phyloP scores from a whole-genome alignment of 2,329 filamentous ascomycete genomes.

The Tolypocladium tundrense region DNA sequence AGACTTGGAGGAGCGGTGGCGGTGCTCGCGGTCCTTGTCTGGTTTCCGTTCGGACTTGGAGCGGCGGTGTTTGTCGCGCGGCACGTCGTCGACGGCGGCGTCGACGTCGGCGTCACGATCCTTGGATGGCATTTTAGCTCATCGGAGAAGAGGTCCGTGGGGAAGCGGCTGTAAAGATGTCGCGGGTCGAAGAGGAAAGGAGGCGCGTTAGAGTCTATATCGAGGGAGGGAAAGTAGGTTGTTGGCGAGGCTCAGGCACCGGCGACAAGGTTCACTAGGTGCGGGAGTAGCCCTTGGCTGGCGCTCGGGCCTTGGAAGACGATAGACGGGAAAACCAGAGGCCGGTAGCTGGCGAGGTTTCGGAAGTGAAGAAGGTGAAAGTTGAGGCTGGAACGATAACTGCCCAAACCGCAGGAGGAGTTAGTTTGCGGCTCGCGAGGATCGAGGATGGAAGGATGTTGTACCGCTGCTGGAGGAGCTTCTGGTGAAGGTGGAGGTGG shows the following conservation, averaged over 20 bases:
- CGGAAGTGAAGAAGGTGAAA: neutral
- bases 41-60: conserved; percentile 28
- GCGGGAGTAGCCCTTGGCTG: neutral
- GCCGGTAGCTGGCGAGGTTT: neutral
- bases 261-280: neutral
- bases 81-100: conserved; percentile 21
- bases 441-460: neutral
- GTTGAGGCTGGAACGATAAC: conserved; percentile 1
- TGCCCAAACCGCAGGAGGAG: neutral
- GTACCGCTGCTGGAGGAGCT: neutral
- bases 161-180: neutral
- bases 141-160: conserved; percentile 11
- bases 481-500: neutral
- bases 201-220: neutral
- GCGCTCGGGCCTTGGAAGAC: neutral
- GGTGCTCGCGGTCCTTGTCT: conserved; percentile 20
- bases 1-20: conserved; percentile 30
- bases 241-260: neutral
- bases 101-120: conserved; percentile 29
- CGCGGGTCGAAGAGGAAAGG: neutral
- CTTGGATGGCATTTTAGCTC: conserved; percentile 28
- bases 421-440: neutral
- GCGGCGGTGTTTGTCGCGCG: conserved; percentile 29
- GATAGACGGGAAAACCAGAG: neutral
- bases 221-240: neutral